phyloP scores from a whole-genome alignment of 2,329 filamentous ascomycete species.

The Periconia macrospinosa region DNA sequence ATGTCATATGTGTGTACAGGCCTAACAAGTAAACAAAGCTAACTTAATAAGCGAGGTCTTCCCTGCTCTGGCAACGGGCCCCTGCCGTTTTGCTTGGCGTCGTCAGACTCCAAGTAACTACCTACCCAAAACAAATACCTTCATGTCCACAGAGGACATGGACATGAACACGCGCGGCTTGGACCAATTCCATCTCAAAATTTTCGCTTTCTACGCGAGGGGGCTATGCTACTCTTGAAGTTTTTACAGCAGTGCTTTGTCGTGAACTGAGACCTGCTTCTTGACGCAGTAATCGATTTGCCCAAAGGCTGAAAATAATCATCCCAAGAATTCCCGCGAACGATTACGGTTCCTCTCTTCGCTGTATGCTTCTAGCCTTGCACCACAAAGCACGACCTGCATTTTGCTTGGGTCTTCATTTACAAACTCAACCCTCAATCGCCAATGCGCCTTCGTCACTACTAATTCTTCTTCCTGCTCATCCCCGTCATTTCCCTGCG shows the following conservation, averaged over 20 bases:
- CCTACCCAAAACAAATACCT: no score
- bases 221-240: no score
- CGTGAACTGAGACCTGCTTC: no score
- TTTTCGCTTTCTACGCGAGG: no score
- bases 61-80: conserved; percentile 31
- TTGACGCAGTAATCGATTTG: no score
- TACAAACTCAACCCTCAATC: conserved; percentile 59
- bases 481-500: not conserved
- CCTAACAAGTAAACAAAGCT: conserved; percentile 26
- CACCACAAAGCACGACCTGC: conserved; percentile 73
- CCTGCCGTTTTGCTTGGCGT: not conserved
- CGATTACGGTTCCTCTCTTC: conserved; percentile 68
- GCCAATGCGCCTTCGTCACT: conserved; percentile 44
- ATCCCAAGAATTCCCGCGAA: conserved; percentile 62
- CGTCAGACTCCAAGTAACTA: not conserved
- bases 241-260: no score
- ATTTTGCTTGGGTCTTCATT: conserved; percentile 54
- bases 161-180: no score
- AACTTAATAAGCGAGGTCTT: conserved; percentile 17
- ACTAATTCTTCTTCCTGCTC: conserved; percentile 32
- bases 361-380: conserved; percentile 74
- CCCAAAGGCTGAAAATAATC: not conserved
- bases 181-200: no score
- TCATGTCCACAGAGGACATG: no score
- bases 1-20: conserved; percentile 17